Base-by-base conservation (phyloP, 805 yeast species). In the Pichia scutulata region DNA sequence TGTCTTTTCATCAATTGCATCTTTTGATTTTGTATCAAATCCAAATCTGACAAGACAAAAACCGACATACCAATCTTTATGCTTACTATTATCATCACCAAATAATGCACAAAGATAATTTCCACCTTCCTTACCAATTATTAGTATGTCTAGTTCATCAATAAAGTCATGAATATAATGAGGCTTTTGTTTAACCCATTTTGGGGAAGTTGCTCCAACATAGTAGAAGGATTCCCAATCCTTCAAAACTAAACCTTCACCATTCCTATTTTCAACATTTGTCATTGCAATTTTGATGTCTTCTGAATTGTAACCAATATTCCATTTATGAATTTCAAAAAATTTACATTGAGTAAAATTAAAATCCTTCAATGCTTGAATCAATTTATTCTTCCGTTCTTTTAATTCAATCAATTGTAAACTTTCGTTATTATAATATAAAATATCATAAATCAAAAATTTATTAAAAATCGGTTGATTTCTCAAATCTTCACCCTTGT, bases 161-260 rank as follows among this genome's bases (percentile, higher is more conserved):
- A 96, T 96, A 64, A 86, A 85, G 52, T 84, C 88, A 49, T 81
- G 84, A 48, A 89, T 70, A 61, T 89, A 90, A 57, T 90, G 97
- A 0, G 98, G 98, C 63, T 92, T 92, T 2, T 92, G 77, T 60
- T 92, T 92, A 16, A 89, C 70, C 96, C 97, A 92, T n/a, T 50
- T 48, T 18, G 75, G 77, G 41, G 74, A 73, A 46, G 89, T 69
- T 33, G 74, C 76, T n/a, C 80, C 87, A 16, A 86, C 73, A 3
- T 67, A 62, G 62, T 92, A 92, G 16, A 63, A 67, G 2, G 85
- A 73, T 13, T 69, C 64, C 1, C 81, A 76, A 54, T 81, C 75
- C 61, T 92, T 92, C 39, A 92, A 66, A 49, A 92, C 78, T 9
- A 92, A 69, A 0, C 99, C 99, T 64, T 92, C 99, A 21, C 88